Evolutionary conservation across 2,329 filamentous ascomycete species (phyloP).

Genomic region (Fusarium subtropicale): DNA sequence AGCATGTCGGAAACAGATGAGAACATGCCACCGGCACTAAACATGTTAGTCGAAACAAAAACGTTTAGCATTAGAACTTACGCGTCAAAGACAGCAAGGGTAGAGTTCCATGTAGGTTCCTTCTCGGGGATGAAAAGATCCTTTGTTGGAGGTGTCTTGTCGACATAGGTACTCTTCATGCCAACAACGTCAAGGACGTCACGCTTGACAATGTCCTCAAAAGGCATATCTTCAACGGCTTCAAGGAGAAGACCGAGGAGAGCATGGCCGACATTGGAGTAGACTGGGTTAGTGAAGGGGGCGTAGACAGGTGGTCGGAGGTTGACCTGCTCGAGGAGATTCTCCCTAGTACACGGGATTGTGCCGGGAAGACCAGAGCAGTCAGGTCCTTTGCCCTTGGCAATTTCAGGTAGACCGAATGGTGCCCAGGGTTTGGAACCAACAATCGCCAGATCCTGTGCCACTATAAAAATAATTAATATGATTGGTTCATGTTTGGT

Average conservation of each 20-base stretch:
- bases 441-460: slow-evolving; percentile 50
- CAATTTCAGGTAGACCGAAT: slow-evolving; percentile 50
- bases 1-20: slow-evolving; percentile 57
- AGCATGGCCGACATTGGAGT: slow-evolving; percentile 61
- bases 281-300: slow-evolving; percentile 59
- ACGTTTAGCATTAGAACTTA: slow-evolving; percentile 34
- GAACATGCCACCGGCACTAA: slow-evolving; percentile 55
- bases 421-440: slow-evolving; percentile 44
- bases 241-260: slow-evolving; percentile 60
- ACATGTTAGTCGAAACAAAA: not conserved
- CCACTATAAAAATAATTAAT: slow-evolving; percentile 44
- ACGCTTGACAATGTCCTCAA: slow-evolving; percentile 54
- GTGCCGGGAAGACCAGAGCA: slow-evolving; percentile 54
- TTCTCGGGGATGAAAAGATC: slow-evolving; percentile 53
- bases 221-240: slow-evolving; percentile 55
- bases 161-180: slow-evolving; percentile 56
- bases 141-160: slow-evolving; percentile 48
- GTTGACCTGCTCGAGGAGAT: slow-evolving; percentile 47
- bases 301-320: slow-evolving; percentile 54
- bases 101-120: slow-evolving; percentile 51
- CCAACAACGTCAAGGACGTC: slow-evolving; percentile 57
- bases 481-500: accelerated
- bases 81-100: slow-evolving; percentile 52
- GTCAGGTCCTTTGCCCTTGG: slow-evolving; percentile 45
- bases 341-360: slow-evolving; percentile 46